Evolutionary conservation across 139 green algal species (phyloP), one percentile per base, ranked within the genome.

Genomic region (Penium margaritaceum): DNA sequence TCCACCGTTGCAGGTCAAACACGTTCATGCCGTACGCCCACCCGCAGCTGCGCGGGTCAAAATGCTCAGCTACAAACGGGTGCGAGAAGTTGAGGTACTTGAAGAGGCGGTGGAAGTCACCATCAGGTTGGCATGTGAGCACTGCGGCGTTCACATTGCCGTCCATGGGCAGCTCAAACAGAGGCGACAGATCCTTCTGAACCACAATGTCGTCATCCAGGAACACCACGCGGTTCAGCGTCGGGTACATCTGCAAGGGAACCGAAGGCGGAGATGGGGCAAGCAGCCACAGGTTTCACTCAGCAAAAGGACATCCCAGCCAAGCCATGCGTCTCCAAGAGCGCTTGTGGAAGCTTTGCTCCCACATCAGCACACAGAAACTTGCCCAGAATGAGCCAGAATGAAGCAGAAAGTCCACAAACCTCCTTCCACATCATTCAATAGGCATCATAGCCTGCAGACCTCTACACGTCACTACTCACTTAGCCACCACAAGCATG

Each of bases 11-110:
- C 15, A 80, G 37, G 58, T 80, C 73, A 66, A 80, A 80, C 39
- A 80, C 66, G 58, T 80, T 80, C 73, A 80, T 80, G 32, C 73
- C 73, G 55, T 80, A 80, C 39, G 73, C 73, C 73, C 73, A 80
- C 21, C 63, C 73, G 36, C 73, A 80, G 32, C 41, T 53, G 3
- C 46, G 14, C 3, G 46, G 64, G 64, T 80, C 73, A 67, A 80
- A 60, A 19, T 72, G 38, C 19, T 75, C 65, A 9, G 27, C 27
- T 19, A 80, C 77, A 12, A 76, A 44, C 9, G 73, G 73, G 73
- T 72, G 30, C 7, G 73, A 80, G 63, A 80, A 80, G 37, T 80
- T 80, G 63, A 80, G 66, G 66, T 80, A 80, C 30, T 64, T 39
- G 38, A 68, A 30, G 9, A 80, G 53, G 15, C 63, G 53, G n/a